phyloP scores from a whole-genome alignment of 331 rosid genomes.

The Quercus tomentella region DNA sequence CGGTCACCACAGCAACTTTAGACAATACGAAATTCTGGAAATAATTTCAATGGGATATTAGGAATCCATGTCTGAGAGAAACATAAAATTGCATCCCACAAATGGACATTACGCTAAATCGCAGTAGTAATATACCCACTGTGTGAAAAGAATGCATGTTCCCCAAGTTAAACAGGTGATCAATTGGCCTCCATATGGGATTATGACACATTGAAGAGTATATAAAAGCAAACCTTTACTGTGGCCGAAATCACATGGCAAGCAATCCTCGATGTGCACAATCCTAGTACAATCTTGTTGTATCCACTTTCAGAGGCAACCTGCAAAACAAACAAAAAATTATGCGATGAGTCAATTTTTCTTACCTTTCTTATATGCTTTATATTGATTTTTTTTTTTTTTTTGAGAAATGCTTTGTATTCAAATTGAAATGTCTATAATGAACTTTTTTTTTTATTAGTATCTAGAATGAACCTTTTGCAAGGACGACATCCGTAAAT shows the following conservation, averaged over 20 bases:
- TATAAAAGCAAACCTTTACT: conserved; percentile 63
- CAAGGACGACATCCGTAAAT: conserved; percentile 65
- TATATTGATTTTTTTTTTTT: neutral
- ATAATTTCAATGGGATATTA: neutral
- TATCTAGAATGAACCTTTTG: conserved; percentile 59
- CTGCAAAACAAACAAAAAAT: conserved; percentile 35
- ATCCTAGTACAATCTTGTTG: conserved; percentile 75
- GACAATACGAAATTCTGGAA: neutral
- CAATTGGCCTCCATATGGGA: neutral
- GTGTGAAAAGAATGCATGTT: neutral
- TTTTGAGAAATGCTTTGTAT: too few relatives aligned
- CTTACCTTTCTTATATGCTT: neutral
- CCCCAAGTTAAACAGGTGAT: neutral
- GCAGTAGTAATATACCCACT: neutral
- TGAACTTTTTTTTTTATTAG: neutral
- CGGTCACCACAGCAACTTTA: neutral
- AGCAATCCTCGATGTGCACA: conserved; percentile 86
- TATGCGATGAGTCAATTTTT: neutral
- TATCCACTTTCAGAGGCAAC: conserved; percentile 82
- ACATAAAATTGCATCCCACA: neutral
- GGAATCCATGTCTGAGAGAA: neutral
- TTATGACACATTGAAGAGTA: neutral
- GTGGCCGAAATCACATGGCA: conserved; percentile 78
- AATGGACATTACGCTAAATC: neutral
- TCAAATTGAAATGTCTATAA: too few relatives aligned